A percentile compares a stretch with the other conserved stretches of the same genome.
Evolutionary conservation across 2,329 filamentous ascomycete genomes (phyloP).

Genomic region (Purpureocillium lavendulum): DNA sequence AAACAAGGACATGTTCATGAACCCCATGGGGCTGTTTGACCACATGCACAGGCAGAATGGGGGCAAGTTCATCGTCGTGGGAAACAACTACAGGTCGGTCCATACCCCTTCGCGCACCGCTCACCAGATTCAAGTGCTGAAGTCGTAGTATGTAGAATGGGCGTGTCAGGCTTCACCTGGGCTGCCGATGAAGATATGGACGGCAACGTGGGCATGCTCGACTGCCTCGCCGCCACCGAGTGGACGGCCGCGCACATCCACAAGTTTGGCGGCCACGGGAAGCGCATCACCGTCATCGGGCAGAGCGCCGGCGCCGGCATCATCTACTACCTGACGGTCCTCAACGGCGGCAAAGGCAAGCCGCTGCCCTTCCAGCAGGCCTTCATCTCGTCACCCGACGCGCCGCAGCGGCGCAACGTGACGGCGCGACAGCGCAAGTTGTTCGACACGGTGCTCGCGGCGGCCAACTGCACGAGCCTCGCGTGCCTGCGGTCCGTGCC

Average conservation of each 20-base stretch:
- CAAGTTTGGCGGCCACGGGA: constrained; percentile 44
- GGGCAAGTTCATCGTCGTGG: constrained; percentile 11
- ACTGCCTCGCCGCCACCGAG: constrained; percentile 9
- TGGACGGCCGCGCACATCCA: constrained; percentile 30
- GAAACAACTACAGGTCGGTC: constrained; percentile 12
- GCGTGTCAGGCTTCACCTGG: constrained; percentile 9
- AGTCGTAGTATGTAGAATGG: too few species aligned
- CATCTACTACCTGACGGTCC: constrained; percentile 46
- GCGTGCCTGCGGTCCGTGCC: constrained; percentile 5
- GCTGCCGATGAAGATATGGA: constrained; percentile 8
- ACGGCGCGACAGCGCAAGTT: constrained; percentile 4
- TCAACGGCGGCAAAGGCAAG: constrained; percentile 22
- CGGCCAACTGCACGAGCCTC: constrained; percentile 5
- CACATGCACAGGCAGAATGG: constrained; percentile 4
- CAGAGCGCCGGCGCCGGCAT: constrained; percentile 43
- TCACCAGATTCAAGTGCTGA: too few species aligned
- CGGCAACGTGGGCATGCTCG: constrained; percentile 11
- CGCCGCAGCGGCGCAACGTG: constrained; percentile 7
- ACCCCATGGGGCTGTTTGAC: constrained; percentile 11
- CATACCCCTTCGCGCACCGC: not conserved
- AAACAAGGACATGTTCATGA: constrained; percentile 10
- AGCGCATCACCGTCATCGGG: constrained; percentile 40
- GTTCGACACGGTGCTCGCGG: constrained; percentile 6
- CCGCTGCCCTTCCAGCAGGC: constrained; percentile 26
- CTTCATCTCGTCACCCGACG: constrained; percentile 6